Conservation (phyloP, 768 basidiomycete species). For the Clitopilus passeckerianus region DNA sequence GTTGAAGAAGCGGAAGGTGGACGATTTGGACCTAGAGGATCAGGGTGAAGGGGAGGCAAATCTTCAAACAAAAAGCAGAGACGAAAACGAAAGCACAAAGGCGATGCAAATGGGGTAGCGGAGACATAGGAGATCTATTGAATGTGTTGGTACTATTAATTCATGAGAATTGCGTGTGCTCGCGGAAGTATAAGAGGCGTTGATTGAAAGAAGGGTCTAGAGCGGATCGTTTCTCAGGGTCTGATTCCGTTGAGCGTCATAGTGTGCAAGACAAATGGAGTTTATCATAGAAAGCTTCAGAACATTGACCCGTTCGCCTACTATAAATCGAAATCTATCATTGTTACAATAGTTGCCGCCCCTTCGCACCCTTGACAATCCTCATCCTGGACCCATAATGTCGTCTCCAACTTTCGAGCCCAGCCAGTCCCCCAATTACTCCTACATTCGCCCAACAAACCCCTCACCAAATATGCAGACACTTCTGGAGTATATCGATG, state of each 20-base stretch:
- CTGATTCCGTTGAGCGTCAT: not conserved
- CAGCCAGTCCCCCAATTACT: constrained; percentile 17
- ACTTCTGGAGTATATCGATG: constrained; percentile 26
- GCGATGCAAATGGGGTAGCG: constrained; percentile 11
- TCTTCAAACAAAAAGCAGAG: constrained; percentile 27
- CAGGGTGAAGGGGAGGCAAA: constrained; percentile 21
- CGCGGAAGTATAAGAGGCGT: not conserved
- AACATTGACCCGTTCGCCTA: not conserved
- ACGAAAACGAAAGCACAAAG: constrained; percentile 13
- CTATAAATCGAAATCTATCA: not conserved
- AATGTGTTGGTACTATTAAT: not conserved
- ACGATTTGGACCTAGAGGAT: constrained; percentile 31
- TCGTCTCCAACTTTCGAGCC: constrained; percentile 15
- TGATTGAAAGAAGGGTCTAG: not conserved
- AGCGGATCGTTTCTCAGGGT: not conserved
- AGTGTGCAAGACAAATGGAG: not conserved
- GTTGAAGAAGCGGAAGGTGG: constrained; percentile 12
- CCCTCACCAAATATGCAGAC: constrained; percentile 28
- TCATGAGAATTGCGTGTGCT: not conserved
- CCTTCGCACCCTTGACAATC: not conserved
- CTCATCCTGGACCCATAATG: not conserved
- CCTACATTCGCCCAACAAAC: constrained; percentile 18
- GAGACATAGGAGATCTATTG: constrained; percentile 2
- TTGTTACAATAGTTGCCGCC: not conserved
- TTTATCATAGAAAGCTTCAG: not conserved